Evolutionary conservation across 2,329 filamentous ascomycete genomes (phyloP), one percentile per base, ranked within the genome.

Genomic region (Penicillium sp.): DNA sequence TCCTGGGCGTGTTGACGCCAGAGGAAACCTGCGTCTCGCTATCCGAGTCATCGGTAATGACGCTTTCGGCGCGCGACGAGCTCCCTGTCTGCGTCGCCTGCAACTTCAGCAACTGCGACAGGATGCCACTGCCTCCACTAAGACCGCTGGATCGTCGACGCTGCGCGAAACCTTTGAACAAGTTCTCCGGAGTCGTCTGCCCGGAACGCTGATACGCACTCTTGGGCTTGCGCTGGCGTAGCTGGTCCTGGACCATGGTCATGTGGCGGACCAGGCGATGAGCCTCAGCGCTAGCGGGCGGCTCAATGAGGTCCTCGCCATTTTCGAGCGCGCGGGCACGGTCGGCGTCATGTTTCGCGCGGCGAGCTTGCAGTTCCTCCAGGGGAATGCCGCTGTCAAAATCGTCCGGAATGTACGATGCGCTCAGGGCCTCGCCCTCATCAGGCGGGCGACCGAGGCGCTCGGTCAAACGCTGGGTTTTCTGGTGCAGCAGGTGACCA

Each of bases 31-130:
- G 60, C 1, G 65, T 65, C 18, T 70, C 68, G 29, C 61, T 65
- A 24, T 70, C 67, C 10, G 68, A 72, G 24, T 67, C 65, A 53
- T 71, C 65, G 2, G 69, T 67, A n/a, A 66, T 62, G 34, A 62
- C 60, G 45, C 64, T 69, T 39, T 63, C 65, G 13, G 62, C 50
- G 43, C 63, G 72, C 36, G 62, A 65, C 2, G 54, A 65, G 50
- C 57, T 67, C 32, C 64, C 68, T 46, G 65, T 65, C 66, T 80
- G 77, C 59, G 79, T 75, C 49, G 83, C 81, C 62, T 90, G 88
- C 3, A 92, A 77, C 68, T 86, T 89, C 46, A 94, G 76, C 1
- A 95, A 75, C 1, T 86, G 87, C 0, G 87, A 85, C 1, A 95
- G 75, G 42, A 93, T 84, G 27, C 90, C 89, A 3, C 71, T 68